A percentile compares a stretch with the other conserved stretches of the same genome.
Conservation (phyloP, 2,329 filamentous ascomycete species). For the Pseudogymnoascus sp. region DNA sequence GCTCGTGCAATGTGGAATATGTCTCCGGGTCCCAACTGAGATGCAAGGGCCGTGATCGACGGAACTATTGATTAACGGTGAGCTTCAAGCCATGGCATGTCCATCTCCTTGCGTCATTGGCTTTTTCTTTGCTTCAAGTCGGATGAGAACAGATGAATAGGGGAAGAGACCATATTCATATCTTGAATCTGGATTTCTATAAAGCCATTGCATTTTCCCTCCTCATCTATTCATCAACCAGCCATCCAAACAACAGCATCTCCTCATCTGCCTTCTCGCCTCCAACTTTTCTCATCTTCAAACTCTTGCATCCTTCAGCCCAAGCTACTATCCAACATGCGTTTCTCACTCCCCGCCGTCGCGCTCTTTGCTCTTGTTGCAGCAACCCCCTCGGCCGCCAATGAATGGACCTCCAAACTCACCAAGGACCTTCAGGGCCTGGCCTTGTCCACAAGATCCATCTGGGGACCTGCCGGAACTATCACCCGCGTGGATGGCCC, state of each 20-base stretch:
- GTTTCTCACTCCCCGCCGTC: not conserved
- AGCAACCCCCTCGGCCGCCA: not conserved
- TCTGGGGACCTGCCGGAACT: not conserved
- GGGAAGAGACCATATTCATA: not conserved
- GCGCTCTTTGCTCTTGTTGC: not conserved
- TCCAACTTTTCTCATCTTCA: not conserved
- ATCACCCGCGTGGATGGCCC: not conserved
- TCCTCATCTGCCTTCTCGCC: not conserved
- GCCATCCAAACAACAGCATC: not conserved
- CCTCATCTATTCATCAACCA: constrained; percentile 1
- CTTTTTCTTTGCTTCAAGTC: not conserved
- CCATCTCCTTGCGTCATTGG: not conserved
- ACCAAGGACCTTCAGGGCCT: not conserved
- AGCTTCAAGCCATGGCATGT: not conserved
- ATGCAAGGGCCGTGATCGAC: constrained; percentile 2
- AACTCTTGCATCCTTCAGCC: not conserved
- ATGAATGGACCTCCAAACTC: not conserved
- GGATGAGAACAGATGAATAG: not conserved
- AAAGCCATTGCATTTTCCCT: not conserved
- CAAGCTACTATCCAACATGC: not conserved
- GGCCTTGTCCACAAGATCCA: not conserved
- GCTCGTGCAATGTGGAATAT: not conserved
- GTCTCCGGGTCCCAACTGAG: not conserved
- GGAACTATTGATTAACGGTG: constrained; percentile 3
- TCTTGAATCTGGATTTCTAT: not conserved